phyloP scores from a whole-genome alignment of 164 flowering plant genomes.

The Vitis riparia region DNA sequence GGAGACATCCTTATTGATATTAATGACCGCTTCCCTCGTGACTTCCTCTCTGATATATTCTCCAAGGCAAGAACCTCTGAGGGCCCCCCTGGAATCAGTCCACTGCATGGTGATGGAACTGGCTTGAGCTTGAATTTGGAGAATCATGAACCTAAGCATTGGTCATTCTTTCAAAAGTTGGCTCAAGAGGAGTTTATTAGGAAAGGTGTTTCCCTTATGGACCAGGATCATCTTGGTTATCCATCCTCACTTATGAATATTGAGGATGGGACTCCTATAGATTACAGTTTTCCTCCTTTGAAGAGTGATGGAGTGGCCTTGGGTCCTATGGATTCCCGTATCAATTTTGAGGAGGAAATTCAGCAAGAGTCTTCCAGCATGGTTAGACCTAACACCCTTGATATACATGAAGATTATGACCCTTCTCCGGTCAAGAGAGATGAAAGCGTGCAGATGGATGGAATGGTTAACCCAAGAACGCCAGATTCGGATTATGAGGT shows the following conservation, averaged over 20 bases:
- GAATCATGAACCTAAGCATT: conserved; percentile 83
- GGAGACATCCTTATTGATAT: conserved; percentile 83
- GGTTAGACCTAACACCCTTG: conserved; percentile 13
- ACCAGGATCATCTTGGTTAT: conserved; percentile 67
- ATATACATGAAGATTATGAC: conserved; percentile 25
- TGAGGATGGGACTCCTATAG: conserved; percentile 35
- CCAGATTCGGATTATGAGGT: conserved; percentile 78
- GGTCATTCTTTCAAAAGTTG: conserved; percentile 92
- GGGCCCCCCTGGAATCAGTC: conserved; percentile 35
- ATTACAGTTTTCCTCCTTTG: conserved; percentile 38
- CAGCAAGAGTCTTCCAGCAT: conserved; percentile 16
- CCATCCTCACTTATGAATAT: conserved; percentile 37
- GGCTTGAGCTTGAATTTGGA: conserved; percentile 85
- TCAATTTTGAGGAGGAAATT: conserved; percentile 25
- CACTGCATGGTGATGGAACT: conserved; percentile 56
- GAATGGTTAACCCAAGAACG: conserved; percentile 31
- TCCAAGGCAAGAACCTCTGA: conserved; percentile 50
- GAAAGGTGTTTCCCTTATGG: conserved; percentile 80
- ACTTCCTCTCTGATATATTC: conserved; percentile 84
- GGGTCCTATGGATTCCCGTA: conserved; percentile 28
- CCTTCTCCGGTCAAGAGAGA: conserved; percentile 30
- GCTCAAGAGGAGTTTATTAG: conserved; percentile 57
- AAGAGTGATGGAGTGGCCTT: conserved; percentile 30
- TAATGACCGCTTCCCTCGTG: conserved; percentile 84
- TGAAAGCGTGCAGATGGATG: conserved; percentile 56